Percentiles rank a stretch among this genome's conserved stretches.
Evolutionary conservation across 2,329 filamentous ascomycete species (phyloP).

Genomic region (Drechslerella coelobrocha): DNA sequence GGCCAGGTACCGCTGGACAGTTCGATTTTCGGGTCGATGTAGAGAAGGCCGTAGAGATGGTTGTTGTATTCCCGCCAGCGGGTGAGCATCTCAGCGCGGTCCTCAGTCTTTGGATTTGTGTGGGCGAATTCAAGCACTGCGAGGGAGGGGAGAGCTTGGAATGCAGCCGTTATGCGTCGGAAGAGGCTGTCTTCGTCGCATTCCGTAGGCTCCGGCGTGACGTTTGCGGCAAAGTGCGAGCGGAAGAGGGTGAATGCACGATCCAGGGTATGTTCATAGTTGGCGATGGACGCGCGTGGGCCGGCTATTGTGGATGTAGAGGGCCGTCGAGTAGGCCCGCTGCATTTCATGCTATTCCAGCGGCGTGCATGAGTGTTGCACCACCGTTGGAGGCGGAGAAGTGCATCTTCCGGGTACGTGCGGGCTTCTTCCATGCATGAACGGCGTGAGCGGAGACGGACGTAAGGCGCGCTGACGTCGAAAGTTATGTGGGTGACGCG

Average conservation of each 20-base stretch:
- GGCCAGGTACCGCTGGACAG: constrained; percentile 24
- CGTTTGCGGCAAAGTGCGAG: constrained; percentile 17
- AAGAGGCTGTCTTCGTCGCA: constrained; percentile 19
- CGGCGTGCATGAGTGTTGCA: constrained; percentile 27
- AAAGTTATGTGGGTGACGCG: constrained; percentile 39
- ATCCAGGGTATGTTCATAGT: constrained; percentile 12
- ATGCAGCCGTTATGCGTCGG: constrained; percentile 16
- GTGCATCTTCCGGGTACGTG: constrained; percentile 17
- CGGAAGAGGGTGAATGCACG: constrained; percentile 29
- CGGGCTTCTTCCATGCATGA: constrained; percentile 30
- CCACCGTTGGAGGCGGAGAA: constrained; percentile 20
- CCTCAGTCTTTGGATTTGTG: constrained; percentile 36
- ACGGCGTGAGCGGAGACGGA: constrained; percentile 24
- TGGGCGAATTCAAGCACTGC: constrained; percentile 26
- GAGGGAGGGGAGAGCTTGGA: constrained; percentile 16
- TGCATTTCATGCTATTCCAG: constrained; percentile 7
- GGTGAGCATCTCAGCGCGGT: constrained; percentile 17
- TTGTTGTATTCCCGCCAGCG: constrained; percentile 39
- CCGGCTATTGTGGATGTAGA: background rate
- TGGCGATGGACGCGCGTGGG: background rate
- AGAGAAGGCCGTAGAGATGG: constrained; percentile 31
- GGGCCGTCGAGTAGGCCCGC: background rate
- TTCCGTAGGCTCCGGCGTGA: background rate
- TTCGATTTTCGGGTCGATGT: constrained; percentile 41
- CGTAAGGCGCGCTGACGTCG: constrained; percentile 22